Evolutionary conservation across 768 basidiomycete genomes (phyloP), one percentile per base, ranked within the genome.

Genomic region (Russula dissimulans): DNA sequence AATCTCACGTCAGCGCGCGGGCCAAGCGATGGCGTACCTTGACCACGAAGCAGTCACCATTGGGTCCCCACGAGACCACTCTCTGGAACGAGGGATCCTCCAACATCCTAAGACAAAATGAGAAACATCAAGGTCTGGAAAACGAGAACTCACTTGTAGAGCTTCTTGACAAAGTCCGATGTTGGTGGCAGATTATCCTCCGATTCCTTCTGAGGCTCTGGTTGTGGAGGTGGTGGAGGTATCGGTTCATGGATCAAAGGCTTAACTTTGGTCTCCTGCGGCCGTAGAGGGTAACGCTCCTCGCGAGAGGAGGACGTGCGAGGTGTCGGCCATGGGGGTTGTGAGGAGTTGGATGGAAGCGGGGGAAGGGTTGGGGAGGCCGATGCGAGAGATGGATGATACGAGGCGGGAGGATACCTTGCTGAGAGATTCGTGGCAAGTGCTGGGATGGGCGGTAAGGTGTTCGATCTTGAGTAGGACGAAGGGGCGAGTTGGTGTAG

Each of bases 91-190:
- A 69, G 32, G 81, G 79, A 67, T 94, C 91, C 71, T 92, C 89
- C 44, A 95, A 84, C 91, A 95, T 95, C 70, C 92, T 94, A 26
- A 32, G 29, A 52, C 22, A 31, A 38, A 47, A 34, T 55, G 62
- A 56, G 53, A 29, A 26, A 44, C 45, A 53, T 42, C 15, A 31
- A 9, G 22, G 11, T 36, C 9, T 12, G 29, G 48, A 22, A 18
- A 39, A 17, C 42, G 29, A 49, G 1, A 15, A 74, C 81, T 62
- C 46, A 93, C 92, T 88, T 90, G 87, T 88, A 94, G 9, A 95
- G 75, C 71, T 94, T 95, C 77, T 94, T 94, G 65, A 95, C 92
- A 70, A 95, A 95, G 73, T 95, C 92, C 67, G 84, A 86, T 36
- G 93, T 89, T n/a, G 87, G 82, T 1, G 90, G 86, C 88, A 91